Base-by-base conservation (phyloP, 495 filamentous ascomycete species). In the Schizothecium vesticola region DNA sequence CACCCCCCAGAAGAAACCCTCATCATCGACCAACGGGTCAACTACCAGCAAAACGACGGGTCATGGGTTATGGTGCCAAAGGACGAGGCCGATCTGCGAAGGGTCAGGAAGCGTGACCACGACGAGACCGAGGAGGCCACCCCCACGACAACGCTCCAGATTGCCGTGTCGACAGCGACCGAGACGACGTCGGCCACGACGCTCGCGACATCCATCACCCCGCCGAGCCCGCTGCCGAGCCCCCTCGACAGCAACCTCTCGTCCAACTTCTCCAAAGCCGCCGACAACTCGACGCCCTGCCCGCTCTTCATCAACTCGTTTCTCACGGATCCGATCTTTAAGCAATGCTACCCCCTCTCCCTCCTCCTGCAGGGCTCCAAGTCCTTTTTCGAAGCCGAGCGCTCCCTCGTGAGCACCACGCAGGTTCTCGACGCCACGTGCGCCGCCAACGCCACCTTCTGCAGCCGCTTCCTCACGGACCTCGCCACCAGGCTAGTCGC, bases 371-470 rank as follows among this genome's bases (percentile, higher is more conserved):
- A 87, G 78, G 72, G 75, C n/a, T 84, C 82, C 24, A 71, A 71
- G 26, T 88, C 87, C 25, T 95, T 96, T 83, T 97, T 96, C 81
- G 81, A 90, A 68, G 86, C 86, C 59, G 81, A 89, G 64, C 86
- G 80, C 73, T 92, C 88, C 13, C 77, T 88, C 55, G 76, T 88
- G 58, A 76, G 83, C 69, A 89, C 93, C 65, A 90, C 91, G 1
- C 85, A 85, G 66, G 84, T 88, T 60, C 85, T 97, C 62, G 87
- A 94, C 73, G 85, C 85, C 22, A 85, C 91, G 31, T 97, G 93
- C 81, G 79, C 80, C 11, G 86, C 87, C 67, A 78, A 90, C 70
- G 82, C 86, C 61, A 77, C 78, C 5, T 70, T 75, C 36, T 97
- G 93, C 82, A 77, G 79, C 24, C 63, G 69, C 5, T 83, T 87